phyloP scores from a whole-genome alignment of 2,329 filamentous ascomycete genomes.

The Calonectria pseudoreteaudii region DNA sequence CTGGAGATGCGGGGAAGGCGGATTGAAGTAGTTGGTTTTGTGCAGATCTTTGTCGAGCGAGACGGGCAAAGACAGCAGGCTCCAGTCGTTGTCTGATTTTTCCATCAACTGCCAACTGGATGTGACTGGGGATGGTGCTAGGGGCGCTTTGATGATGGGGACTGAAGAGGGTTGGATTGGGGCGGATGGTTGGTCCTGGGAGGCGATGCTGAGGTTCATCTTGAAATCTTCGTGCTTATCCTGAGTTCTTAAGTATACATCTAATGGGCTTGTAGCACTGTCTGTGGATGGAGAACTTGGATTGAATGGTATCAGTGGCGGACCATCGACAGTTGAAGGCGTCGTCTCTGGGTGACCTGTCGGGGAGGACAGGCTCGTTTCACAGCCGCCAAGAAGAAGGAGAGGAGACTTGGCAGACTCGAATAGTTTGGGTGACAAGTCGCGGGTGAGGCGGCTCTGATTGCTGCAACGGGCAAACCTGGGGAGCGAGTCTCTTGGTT shows the following conservation, averaged over 20 bases:
- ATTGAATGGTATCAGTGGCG: constrained; percentile 20
- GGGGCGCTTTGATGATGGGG: background rate
- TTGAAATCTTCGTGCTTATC: constrained; percentile 28
- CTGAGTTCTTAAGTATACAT: constrained; percentile 29
- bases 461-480: constrained; percentile 12
- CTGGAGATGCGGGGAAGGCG: background rate
- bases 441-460: background rate
- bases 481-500: background rate
- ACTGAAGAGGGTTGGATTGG: background rate
- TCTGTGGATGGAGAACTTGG: constrained; percentile 15
- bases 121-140: background rate
- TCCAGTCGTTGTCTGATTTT: background rate
- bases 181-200: background rate
- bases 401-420: constrained; percentile 15
- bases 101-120: constrained; percentile 26
- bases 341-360: background rate
- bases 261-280: constrained; percentile 22
- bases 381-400: background rate
- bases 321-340: background rate
- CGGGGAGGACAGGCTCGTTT: background rate
- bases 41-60: background rate
- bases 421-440: background rate
- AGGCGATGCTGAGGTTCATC: background rate
- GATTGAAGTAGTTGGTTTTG: background rate
- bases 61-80: background rate